These are phyloP conservation scores for Graphium sp. DNA, from an alignment of 2,329 filamentous ascomycete species.

Conservation along the genomic window DNA sequence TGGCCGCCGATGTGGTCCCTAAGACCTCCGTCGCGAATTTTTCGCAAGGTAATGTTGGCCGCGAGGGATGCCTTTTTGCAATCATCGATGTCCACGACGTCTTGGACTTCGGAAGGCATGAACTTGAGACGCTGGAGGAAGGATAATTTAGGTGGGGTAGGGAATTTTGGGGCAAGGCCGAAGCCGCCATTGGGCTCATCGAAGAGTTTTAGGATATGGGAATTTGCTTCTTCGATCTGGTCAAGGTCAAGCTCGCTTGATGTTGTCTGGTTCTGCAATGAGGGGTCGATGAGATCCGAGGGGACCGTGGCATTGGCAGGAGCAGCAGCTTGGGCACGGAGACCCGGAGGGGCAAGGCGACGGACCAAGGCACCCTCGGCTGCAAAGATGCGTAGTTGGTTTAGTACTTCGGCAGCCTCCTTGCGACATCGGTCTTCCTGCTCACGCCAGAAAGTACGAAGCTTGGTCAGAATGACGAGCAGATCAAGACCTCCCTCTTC, in stretches of 20 bases:
- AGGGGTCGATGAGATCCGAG: background rate
- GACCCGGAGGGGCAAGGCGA: slow-evolving; percentile 2
- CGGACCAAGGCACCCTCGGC: slow-evolving; percentile 61
- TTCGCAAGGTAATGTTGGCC: slow-evolving; percentile 63
- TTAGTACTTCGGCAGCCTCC: slow-evolving; percentile 68
- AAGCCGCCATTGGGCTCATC: slow-evolving; percentile 71
- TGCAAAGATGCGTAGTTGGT: slow-evolving; percentile 71
- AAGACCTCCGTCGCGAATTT: slow-evolving; percentile 43
- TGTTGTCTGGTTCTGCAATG: slow-evolving; percentile 1
- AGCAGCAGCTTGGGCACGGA: slow-evolving; percentile 1
- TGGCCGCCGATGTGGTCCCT: slow-evolving; percentile 35
- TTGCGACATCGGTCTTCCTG: slow-evolving; percentile 71
- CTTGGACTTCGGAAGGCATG: slow-evolving; percentile 56
- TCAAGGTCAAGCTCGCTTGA: slow-evolving; percentile 73
- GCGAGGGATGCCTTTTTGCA: slow-evolving; percentile 60
- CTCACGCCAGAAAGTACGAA: slow-evolving; percentile 59
- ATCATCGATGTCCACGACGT: slow-evolving; percentile 76
- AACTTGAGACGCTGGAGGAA: slow-evolving; percentile 63
- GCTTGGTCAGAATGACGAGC: slow-evolving; percentile 65
- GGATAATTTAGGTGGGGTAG: slow-evolving; percentile 69
- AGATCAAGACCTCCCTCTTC: slow-evolving; percentile 57
- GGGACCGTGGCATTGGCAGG: background rate
- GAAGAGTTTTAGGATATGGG: slow-evolving; percentile 65
- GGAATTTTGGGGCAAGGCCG: slow-evolving; percentile 68
- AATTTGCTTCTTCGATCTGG: slow-evolving; percentile 76